phyloP scores from a whole-genome alignment of 129 eudicot species.

The Daucus carota region DNA sequence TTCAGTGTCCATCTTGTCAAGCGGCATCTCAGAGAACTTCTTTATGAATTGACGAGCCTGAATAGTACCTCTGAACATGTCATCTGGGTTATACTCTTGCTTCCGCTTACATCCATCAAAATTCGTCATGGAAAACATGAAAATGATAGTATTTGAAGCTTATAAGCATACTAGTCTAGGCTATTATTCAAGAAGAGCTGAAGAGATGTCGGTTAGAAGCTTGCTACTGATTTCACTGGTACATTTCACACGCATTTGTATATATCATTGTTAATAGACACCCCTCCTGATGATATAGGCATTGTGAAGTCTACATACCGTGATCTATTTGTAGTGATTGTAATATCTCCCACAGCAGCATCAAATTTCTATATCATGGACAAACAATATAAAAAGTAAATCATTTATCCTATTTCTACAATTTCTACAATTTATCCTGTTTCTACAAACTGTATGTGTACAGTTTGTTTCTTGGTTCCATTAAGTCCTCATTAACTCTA shows the following conservation, averaged over 20 bases:
- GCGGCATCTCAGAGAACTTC: slow-evolving; percentile 73
- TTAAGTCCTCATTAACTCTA: too few species aligned
- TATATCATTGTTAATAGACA: too few species aligned
- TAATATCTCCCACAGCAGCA: slow-evolving; percentile 36
- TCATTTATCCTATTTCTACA: neutral
- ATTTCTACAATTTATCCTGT: too few species aligned
- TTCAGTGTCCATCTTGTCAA: slow-evolving; percentile 70
- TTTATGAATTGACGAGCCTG: slow-evolving; percentile 67
- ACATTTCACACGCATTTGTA: too few species aligned
- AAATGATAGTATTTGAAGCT: neutral
- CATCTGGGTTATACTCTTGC: slow-evolving; percentile 53
- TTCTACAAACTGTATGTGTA: too few species aligned
- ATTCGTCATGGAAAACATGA: neutral
- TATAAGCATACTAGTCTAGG: neutral
- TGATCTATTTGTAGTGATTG: slow-evolving; percentile 27
- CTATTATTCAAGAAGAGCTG: too few species aligned
- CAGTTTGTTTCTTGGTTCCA: too few species aligned
- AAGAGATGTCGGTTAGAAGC: too few species aligned
- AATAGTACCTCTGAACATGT: slow-evolving; percentile 52
- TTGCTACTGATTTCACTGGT: too few species aligned
- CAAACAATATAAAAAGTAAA: neutral
- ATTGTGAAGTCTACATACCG: slow-evolving; percentile 28
- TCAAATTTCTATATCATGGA: slow-evolving; percentile 20
- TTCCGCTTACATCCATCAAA: slow-evolving; percentile 45
- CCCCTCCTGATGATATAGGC: slow-evolving; percentile 23